phyloP scores from a whole-genome alignment of 2,329 filamentous ascomycete genomes.

The Pseudogymnoascus sp. region DNA sequence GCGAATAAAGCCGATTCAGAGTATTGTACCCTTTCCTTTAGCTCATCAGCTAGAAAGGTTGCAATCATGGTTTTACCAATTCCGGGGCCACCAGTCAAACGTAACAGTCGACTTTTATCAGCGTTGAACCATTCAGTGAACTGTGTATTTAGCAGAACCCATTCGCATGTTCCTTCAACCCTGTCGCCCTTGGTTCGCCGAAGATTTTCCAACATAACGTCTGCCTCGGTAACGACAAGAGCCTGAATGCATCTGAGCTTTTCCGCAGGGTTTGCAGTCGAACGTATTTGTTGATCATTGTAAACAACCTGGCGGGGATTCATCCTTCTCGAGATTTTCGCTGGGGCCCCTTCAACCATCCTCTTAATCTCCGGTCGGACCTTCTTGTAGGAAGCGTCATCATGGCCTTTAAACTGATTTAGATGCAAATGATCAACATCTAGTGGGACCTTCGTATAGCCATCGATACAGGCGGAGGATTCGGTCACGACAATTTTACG shows the following conservation, averaged over 20 bases:
- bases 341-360: not conserved
- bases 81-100: conserved; percentile 5
- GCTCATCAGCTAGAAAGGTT: conserved; percentile 6
- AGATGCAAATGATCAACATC: not conserved
- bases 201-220: not conserved
- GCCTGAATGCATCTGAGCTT: not conserved
- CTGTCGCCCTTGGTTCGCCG: not conserved
- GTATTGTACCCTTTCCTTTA: not conserved
- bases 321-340: not conserved
- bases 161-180: not conserved
- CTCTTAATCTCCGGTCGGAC: not conserved
- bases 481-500: not conserved
- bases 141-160: not conserved
- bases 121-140: not conserved
- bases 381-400: not conserved
- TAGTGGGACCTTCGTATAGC: not conserved
- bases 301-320: not conserved
- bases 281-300: not conserved
- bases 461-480: not conserved
- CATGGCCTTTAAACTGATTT: not conserved
- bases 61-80: conserved; percentile 11
- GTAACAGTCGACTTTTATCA: not conserved
- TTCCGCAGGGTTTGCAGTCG: not conserved
- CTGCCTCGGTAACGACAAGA: not conserved
- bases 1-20: not conserved